A percentile compares a stretch with the other conserved stretches of the same genome.
These are phyloP conservation scores for Colletotrichum incanum DNA, from an alignment of 2,329 filamentous ascomycete species.

Conservation along the genomic window DNA sequence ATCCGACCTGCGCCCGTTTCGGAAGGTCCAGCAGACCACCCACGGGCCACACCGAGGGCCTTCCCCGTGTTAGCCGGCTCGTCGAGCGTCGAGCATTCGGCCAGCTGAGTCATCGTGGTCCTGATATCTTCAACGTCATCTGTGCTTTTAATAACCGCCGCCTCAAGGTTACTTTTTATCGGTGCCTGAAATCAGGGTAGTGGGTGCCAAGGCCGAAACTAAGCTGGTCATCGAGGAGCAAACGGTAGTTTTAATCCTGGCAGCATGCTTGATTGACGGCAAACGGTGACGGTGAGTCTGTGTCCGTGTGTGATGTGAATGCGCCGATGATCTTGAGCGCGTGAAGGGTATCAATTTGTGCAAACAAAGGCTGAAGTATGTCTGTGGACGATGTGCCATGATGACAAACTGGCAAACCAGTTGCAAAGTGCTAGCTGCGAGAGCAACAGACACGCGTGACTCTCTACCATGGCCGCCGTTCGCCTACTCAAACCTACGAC, in stretches of 20 bases:
- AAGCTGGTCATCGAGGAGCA: neutral
- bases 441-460: neutral
- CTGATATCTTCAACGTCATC: constrained; percentile 27
- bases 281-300: neutral
- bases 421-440: neutral
- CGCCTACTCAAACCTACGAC: neutral
- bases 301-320: neutral
- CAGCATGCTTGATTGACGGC: neutral
- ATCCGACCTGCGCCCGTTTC: constrained; percentile 25
- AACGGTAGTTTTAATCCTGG: no score
- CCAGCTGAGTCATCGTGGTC: constrained; percentile 27
- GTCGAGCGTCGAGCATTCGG: neutral
- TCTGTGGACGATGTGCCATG: neutral
- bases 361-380: neutral
- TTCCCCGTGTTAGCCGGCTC: constrained; percentile 21
- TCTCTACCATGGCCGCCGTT: neutral
- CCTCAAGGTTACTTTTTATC: neutral
- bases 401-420: neutral
- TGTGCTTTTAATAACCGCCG: neutral
- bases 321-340: neutral
- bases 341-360: constrained; percentile 16
- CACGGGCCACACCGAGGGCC: constrained; percentile 8
- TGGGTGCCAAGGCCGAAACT: neutral
- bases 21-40: constrained; percentile 28
- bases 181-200: neutral